These are phyloP conservation scores for Inonotus hispidus DNA, from an alignment of 1,284 basidiomycete species.

Conservation along the genomic window DNA sequence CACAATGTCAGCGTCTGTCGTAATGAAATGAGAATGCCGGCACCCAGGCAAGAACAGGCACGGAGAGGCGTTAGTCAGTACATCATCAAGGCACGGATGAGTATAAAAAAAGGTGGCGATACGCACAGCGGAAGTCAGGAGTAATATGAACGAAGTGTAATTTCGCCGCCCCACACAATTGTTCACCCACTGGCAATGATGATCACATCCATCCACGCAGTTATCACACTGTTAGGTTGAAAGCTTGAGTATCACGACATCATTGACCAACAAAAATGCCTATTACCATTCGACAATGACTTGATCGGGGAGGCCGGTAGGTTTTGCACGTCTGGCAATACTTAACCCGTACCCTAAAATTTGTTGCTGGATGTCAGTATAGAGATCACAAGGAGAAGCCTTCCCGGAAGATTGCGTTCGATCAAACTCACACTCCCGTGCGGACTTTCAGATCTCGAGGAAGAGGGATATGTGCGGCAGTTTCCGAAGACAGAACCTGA, in stretches of 20 bases:
- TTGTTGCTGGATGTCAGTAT: constrained; percentile 2
- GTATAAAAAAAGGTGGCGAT: background rate
- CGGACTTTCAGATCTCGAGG: constrained; percentile 80
- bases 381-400: constrained; percentile 6
- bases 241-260: background rate
- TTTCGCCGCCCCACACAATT: constrained; percentile 90
- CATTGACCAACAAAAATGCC: background rate
- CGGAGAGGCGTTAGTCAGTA: background rate
- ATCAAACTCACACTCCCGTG: constrained; percentile 60
- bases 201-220: constrained; percentile 86
- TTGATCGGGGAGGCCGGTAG: constrained; percentile 86
- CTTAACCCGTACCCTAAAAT: constrained; percentile 73
- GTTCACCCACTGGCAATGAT: constrained; percentile 94
- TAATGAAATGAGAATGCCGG: background rate
- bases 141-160: constrained; percentile 84
- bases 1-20: constrained; percentile 60
- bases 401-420: background rate
- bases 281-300: constrained; percentile 86
- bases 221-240: constrained; percentile 72
- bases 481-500: constrained; percentile 52
- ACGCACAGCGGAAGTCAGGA: constrained; percentile 63
- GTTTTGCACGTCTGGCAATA: constrained; percentile 88
- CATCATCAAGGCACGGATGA: constrained; percentile 8
- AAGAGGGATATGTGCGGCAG: constrained; percentile 56
- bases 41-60: background rate